Evolutionary conservation across 1,139 yeast species (phyloP).

Genomic region (Blastobotrys proliferans): DNA sequence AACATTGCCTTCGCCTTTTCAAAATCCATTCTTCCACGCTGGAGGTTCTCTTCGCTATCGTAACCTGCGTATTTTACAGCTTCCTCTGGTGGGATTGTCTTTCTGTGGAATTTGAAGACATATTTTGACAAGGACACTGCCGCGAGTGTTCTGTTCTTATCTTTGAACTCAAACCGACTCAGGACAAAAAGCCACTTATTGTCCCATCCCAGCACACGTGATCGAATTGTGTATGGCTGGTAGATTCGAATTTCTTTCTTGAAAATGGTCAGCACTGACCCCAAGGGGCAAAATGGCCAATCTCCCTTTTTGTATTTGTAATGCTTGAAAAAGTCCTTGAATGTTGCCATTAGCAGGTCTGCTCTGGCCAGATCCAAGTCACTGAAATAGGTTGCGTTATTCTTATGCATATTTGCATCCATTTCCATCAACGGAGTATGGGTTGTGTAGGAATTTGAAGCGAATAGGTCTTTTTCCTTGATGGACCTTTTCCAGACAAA

Average conservation of each 20-base stretch:
- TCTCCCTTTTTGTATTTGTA: conserved; percentile 42
- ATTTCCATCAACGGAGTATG: conserved; percentile 75
- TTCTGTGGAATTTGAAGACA: conserved; percentile 69
- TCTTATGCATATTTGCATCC: conserved; percentile 83
- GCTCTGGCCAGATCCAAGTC: conserved; percentile 82
- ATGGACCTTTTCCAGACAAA: conserved; percentile 28
- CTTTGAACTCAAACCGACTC: conserved; percentile 51
- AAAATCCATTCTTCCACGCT: conserved; percentile 39
- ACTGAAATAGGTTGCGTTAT: conserved; percentile 78
- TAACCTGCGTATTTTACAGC: conserved; percentile 56
- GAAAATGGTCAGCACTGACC: conserved; percentile 64
- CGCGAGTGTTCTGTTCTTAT: conserved; percentile 41
- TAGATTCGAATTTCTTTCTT: conserved; percentile 70
- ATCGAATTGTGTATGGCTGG: conserved; percentile 50
- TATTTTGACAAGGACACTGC: conserved; percentile 73
- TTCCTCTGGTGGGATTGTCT: conserved; percentile 63
- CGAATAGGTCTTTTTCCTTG: conserved; percentile 35
- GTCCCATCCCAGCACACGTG: conserved; percentile 78
- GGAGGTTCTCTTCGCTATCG: conserved; percentile 48
- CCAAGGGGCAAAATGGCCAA: conserved; percentile 75
- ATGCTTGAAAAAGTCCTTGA: conserved; percentile 35
- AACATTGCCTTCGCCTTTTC: conserved; percentile 36
- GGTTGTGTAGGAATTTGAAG: conserved; percentile 44
- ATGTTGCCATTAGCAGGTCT: conserved; percentile 51
- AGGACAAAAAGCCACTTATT: conserved; percentile 77